Percentiles rank a stretch among this genome's conserved stretches.
Evolutionary conservation across 1,139 yeast genomes (phyloP).

Genomic region (Yamadazyma oceani): DNA sequence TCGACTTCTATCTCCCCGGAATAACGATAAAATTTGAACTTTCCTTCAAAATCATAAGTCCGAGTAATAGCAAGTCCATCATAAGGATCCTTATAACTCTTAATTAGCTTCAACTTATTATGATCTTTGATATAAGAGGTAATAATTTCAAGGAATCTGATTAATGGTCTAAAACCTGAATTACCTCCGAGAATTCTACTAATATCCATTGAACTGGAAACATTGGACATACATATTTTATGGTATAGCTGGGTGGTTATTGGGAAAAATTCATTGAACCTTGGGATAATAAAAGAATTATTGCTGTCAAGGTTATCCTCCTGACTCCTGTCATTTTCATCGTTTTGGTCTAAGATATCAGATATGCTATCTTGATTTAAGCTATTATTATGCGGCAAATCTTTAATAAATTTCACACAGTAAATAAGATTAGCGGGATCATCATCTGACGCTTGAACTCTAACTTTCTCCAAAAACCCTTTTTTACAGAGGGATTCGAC

Average conservation of each 20-base stretch:
- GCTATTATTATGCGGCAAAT: conserved; percentile 38
- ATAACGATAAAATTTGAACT: conserved; percentile 70
- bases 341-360: conserved; percentile 16
- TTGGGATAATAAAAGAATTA: conserved; percentile 22
- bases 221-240: conserved; percentile 35
- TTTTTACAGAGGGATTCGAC: conserved; percentile 49
- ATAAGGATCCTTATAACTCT: conserved; percentile 23
- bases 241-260: conserved; percentile 61
- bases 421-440: conserved; percentile 42
- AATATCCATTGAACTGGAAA: conserved; percentile 62
- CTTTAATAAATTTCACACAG: conserved; percentile 61
- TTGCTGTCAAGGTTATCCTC: conserved; percentile 18
- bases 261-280: conserved; percentile 58
- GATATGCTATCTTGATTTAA: conserved; percentile 27
- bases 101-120: conserved; percentile 22
- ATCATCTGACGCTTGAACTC: conserved; percentile 35
- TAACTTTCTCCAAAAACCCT: conserved; percentile 58
- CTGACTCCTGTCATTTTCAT: conserved; percentile 15
- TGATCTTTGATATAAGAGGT: conserved; percentile 33
- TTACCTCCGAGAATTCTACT: conserved; percentile 52
- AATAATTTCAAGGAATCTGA: conserved; percentile 50
- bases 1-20: conserved; percentile 28
- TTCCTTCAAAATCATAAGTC: conserved; percentile 72
- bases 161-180: conserved; percentile 49
- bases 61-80: conserved; percentile 45